phyloP scores from a whole-genome alignment of 345 rosid species.

The Diplotaxis tenuifolia region DNA sequence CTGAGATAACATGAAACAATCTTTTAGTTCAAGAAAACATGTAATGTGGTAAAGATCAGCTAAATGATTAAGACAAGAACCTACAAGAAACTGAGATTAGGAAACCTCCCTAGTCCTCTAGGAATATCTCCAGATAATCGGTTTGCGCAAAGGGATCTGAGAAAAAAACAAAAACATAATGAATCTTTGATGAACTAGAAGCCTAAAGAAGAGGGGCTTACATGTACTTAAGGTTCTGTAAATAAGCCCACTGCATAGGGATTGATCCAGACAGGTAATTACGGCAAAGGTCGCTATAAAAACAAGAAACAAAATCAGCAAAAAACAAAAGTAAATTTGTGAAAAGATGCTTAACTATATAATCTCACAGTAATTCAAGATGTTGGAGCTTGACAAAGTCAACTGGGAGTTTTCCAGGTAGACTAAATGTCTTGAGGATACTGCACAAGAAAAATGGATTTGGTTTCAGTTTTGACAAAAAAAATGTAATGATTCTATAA shows the following conservation, averaged over 20 bases:
- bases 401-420: conserved; percentile 68
- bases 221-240: conserved; percentile 44
- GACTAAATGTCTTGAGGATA: conserved; percentile 46
- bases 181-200: neutral
- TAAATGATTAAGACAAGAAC: conserved; percentile 10
- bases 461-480: neutral
- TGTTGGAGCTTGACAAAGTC: conserved; percentile 53
- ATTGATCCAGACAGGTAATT: conserved; percentile 57
- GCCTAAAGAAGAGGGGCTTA: conserved; percentile 30
- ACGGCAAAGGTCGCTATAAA: conserved; percentile 58
- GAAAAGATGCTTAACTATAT: neutral
- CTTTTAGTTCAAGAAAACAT: neutral
- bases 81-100: conserved; percentile 50
- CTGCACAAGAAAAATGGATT: conserved; percentile 34
- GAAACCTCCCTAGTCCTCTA: conserved; percentile 45
- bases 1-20: conserved; percentile 34
- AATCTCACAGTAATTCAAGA: conserved; percentile 53
- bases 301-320: too few relatives aligned
- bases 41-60: neutral
- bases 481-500: neutral
- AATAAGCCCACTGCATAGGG: conserved; percentile 57
- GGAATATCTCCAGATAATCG: conserved; percentile 61
- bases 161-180: neutral
- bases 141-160: conserved; percentile 52
- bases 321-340: too few relatives aligned